Evolutionary conservation across 2,329 filamentous ascomycete genomes (phyloP).

Genomic region (Colletotrichum chrysophilum): DNA sequence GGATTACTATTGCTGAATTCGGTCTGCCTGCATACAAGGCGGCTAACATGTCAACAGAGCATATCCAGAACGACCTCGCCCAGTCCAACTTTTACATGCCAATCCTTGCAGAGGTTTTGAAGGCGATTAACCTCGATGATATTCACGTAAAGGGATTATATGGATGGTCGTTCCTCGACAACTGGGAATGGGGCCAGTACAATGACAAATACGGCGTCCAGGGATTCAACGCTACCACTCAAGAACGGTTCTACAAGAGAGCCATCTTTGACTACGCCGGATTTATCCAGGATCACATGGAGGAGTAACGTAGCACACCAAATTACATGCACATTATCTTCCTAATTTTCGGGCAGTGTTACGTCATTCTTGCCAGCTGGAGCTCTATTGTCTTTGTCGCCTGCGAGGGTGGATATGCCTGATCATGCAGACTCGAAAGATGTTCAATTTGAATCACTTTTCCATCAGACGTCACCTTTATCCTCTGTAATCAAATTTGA

Average conservation of each 20-base stretch:
- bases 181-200: slow-evolving; percentile 45
- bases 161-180: slow-evolving; percentile 59
- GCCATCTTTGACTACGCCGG: slow-evolving; percentile 64
- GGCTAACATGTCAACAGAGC: slow-evolving; percentile 42
- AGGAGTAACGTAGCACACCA: background rate
- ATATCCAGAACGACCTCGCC: slow-evolving; percentile 47
- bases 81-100: slow-evolving; percentile 59
- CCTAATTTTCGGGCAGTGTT: accelerated
- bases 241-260: slow-evolving; percentile 57
- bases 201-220: slow-evolving; percentile 58
- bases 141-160: slow-evolving; percentile 59
- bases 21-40: slow-evolving; percentile 61
- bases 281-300: slow-evolving; percentile 32
- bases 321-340: accelerated
- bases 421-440: background rate
- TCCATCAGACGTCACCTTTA: background rate
- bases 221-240: slow-evolving; percentile 57
- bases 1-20: slow-evolving; percentile 57
- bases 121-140: slow-evolving; percentile 60
- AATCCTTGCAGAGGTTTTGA: slow-evolving; percentile 56
- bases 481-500: background rate
- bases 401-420: background rate
- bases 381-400: background rate
- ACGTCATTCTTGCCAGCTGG: background rate
- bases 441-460: accelerated